These are phyloP conservation scores for Globisporangium radiosum DNA, from an alignment of 352 stramenopile genomes.

Conservation along the genomic window DNA sequence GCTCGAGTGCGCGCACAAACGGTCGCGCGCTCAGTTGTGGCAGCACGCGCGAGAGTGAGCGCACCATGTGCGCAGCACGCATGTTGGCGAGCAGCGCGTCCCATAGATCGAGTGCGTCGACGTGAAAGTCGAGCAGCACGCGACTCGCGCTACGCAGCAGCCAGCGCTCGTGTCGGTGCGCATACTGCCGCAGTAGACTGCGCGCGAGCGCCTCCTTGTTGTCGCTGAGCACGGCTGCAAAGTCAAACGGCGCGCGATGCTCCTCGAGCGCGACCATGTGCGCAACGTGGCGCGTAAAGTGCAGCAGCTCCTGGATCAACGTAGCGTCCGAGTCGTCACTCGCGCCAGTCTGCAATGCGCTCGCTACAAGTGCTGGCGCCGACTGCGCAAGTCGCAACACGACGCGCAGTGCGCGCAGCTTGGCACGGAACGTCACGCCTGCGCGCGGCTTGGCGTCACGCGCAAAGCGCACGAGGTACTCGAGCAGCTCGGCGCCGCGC, in stretches of 20 bases:
- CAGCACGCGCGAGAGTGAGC: conserved; percentile 32
- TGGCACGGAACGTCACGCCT: conserved; percentile 53
- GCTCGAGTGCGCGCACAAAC: conserved; percentile 29
- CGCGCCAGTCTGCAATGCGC: conserved; percentile 14
- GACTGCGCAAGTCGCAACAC: conserved; percentile 26
- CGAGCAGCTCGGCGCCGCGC: conserved; percentile 23
- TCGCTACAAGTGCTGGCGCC: conserved; percentile 14
- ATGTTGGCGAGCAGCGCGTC: conserved; percentile 40
- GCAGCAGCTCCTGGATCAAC: conserved; percentile 30
- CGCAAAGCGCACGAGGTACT: conserved; percentile 32
- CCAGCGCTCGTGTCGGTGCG: conserved; percentile 14
- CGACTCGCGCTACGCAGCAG: conserved; percentile 29
- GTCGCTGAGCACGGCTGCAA: conserved; percentile 27
- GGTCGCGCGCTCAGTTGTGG: conserved; percentile 22
- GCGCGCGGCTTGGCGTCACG: conserved; percentile 32
- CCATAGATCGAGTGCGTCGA: conserved; percentile 38
- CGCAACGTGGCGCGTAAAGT: conserved; percentile 24
- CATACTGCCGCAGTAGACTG: conserved; percentile 39
- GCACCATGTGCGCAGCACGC: conserved; percentile 37
- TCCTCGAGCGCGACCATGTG: conserved; percentile 54
- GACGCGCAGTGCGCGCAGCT: conserved; percentile 34
- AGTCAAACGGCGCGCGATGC: conserved; percentile 39
- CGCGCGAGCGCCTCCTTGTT: conserved; percentile 39
- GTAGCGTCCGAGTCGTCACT: conserved; percentile 11
- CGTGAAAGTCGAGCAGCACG: conserved; percentile 50